A percentile compares a stretch with the other conserved stretches of the same genome.
phyloP scores from a whole-genome alignment of 352 stramenopile species.

The Phytopythium helicoides region DNA sequence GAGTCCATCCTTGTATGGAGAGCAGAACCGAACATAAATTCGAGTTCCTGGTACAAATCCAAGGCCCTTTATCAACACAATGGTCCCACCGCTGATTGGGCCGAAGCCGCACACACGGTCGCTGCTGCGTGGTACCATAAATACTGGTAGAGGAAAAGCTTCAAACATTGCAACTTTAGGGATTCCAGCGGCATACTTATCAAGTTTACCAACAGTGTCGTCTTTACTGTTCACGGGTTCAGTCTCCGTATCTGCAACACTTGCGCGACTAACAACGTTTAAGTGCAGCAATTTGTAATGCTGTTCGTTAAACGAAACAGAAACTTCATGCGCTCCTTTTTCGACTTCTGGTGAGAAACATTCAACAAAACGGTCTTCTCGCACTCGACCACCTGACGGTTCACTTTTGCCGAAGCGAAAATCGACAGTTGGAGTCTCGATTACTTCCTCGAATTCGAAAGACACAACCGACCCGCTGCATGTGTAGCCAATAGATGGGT shows the following conservation, averaged over 20 bases:
- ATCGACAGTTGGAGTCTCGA: conserved; percentile 56
- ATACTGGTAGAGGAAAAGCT: conserved; percentile 53
- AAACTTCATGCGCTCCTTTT: conserved; percentile 36
- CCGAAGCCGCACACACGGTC: conserved; percentile 54
- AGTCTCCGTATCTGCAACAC: not conserved
- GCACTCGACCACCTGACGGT: conserved; percentile 28
- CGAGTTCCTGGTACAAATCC: conserved; percentile 59
- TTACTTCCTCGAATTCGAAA: conserved; percentile 58
- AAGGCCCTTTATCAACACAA: conserved; percentile 48
- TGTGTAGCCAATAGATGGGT: conserved; percentile 50
- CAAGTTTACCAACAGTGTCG: not conserved
- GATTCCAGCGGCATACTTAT: not conserved
- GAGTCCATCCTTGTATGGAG: conserved; percentile 30
- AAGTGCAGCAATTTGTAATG: conserved; percentile 41
- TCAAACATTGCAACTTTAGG: conserved; percentile 32
- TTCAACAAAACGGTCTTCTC: conserved; percentile 48
- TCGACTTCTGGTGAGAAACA: conserved; percentile 58
- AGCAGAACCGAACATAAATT: conserved; percentile 69
- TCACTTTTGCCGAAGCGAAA: conserved; percentile 53
- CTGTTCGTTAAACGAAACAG: conserved; percentile 69
- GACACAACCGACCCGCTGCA: conserved; percentile 60
- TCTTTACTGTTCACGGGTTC: conserved; percentile 8
- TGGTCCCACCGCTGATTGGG: conserved; percentile 37
- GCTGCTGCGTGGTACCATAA: conserved; percentile 38
- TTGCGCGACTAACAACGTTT: not conserved